Conservation (phyloP, 1,284 basidiomycete species). For the Coriolopsis trogii region DNA sequence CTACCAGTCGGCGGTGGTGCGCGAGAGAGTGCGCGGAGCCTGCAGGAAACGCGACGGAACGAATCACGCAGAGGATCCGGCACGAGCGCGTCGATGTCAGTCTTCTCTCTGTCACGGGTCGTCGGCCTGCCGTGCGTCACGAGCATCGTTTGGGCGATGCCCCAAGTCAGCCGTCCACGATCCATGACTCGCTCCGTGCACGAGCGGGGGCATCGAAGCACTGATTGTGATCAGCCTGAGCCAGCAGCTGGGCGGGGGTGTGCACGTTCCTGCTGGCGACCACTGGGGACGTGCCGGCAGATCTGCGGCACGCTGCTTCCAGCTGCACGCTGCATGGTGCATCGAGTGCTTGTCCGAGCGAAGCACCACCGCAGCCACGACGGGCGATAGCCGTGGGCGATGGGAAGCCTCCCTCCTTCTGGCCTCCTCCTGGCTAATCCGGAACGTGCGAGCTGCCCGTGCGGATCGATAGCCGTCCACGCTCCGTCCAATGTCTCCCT, state of each 20-base stretch:
- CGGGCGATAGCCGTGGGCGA: too few relatives aligned
- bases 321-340: constrained; percentile 5
- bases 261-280: constrained; percentile 9
- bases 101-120: constrained; percentile 11
- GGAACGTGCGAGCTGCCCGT: constrained; percentile 12
- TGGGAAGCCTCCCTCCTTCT: constrained; percentile 23
- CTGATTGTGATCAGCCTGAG: not conserved
- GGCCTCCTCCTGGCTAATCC: constrained; percentile 15
- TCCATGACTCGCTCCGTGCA: not conserved
- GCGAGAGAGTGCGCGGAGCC: not conserved
- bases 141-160: not conserved
- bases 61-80: constrained; percentile 7
- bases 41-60: not conserved
- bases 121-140: constrained; percentile 1
- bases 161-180: not conserved
- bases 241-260: too few relatives aligned
- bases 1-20: too few relatives aligned
- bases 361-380: too few relatives aligned
- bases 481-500: not conserved
- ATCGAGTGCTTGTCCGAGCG: constrained; percentile 10
- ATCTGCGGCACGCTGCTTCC: constrained; percentile 11
- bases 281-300: too few relatives aligned
- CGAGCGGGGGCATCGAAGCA: not conserved
- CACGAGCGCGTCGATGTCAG: not conserved
- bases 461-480: constrained; percentile 8